Evolutionary conservation across 164 flowering plant species (phyloP).

Genomic region (Houttuynia cordata): DNA sequence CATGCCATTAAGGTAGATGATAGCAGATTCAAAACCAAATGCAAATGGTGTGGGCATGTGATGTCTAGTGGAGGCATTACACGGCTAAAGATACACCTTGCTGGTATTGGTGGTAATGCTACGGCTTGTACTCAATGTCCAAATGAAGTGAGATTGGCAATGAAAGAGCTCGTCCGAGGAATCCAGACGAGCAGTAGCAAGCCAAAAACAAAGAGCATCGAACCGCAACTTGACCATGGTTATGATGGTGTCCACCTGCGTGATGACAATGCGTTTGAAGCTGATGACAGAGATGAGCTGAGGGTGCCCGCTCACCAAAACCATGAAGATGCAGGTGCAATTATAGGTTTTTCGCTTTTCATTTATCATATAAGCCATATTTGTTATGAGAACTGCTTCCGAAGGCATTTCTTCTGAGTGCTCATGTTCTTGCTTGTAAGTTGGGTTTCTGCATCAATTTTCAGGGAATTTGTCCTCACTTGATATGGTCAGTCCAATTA

Average conservation of each 20-base stretch:
- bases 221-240: neutral
- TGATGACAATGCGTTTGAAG: neutral
- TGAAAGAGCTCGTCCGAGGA: neutral
- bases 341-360: neutral
- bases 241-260: neutral
- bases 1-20: neutral
- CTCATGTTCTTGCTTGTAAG: neutral
- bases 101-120: neutral
- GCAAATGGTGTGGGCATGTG: neutral
- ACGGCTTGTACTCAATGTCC: neutral
- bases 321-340: neutral
- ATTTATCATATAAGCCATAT: neutral
- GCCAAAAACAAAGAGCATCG: neutral
- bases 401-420: neutral
- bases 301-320: neutral
- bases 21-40: neutral
- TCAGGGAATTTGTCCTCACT: conserved; percentile 3
- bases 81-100: neutral
- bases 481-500: neutral
- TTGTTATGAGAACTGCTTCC: neutral
- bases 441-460: neutral
- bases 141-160: neutral
- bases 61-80: neutral
- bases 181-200: neutral
- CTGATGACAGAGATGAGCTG: neutral